Evolutionary conservation across 352 stramenopile genomes (phyloP), one percentile per base, ranked within the genome.

Genomic region (Phytophthora pluvialis): DNA sequence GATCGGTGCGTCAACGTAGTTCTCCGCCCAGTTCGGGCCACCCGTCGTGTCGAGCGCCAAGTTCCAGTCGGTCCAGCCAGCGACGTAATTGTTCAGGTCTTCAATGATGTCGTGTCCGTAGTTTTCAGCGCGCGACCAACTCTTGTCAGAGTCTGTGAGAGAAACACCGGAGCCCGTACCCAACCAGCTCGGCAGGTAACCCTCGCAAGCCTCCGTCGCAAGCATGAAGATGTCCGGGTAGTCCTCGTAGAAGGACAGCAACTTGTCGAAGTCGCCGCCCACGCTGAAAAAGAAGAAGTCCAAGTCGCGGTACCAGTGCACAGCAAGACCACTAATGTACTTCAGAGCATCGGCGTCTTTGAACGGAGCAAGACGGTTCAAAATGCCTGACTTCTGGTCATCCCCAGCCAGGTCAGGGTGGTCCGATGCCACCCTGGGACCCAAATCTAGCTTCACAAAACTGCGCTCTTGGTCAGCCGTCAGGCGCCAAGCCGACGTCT

Each of bases 41-140:
- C 83, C 78, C 8, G 56, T 68, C 32, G 78, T 83, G 67, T 93
- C 72, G 7, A 97, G 75, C 43, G 79, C 67, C 8, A 97, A 43
- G 62, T 97, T 97, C 89, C 90, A 97, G 73, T 97, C 88, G 5
- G 67, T 90, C 88, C 89, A 97, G 5, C 86, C 87, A 7, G 70
- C 68, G 2, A 86, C 83, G 58, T 82, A 84, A 70, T 88, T 95
- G 46, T 80, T 83, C 15, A 97, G 40, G 70, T 97, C 88, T 59
- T 87, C 77, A 46, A 97, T 89, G 45, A 97, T 93, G 62, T 97
- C 88, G 35, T 87, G 83, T 12, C 78, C 80, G 43, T 95, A 90
- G 52, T 86, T 80, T 54, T 97, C 81, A 11, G 66, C 87, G 15
- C 88, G 80, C 8, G 77, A 60, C 86, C 87, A 96, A 68, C 63